Evolutionary conservation across 176 grass and related monocot genomes (phyloP), one percentile per base, ranked within the genome.

Genomic region (Leersia perrieri): DNA sequence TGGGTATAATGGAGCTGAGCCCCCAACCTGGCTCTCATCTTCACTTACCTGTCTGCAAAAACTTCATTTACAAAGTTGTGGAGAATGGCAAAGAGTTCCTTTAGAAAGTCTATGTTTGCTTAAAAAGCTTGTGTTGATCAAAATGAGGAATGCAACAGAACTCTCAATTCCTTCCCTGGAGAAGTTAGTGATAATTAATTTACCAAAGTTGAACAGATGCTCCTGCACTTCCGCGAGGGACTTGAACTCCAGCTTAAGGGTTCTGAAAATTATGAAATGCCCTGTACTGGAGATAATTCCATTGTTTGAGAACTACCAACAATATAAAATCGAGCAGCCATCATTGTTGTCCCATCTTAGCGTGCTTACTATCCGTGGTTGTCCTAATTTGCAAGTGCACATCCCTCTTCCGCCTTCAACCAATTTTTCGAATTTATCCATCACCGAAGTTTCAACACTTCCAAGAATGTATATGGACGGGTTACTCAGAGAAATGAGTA

Each of bases 131-230:
- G 49, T 6, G 42, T 42, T 84, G 15, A 45, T 60, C 23, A 89
- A 80, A 57, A 79, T 89, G 30, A n/a, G n/a, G n/a, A n/a, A n/a
- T n/a, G n/a, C n/a, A n/a, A n/a, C n/a, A n/a, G n/a, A 44, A 44
- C 12, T 44, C 12, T 3, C 41, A 44, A 15, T 44, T 44, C 41
- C 13, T 61, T 63, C 51, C 13, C 57, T 89, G 33, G 76, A 89
- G 60, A 70, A 89, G 40, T 32, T 89, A 29, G 68, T 80, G 38
- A 13, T 89, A 20, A 18, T 28, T 33, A 20, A 85, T 1, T 64
- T 89, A 77, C 82, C 81, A 22, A 81, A 33, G 9, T 63, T 89
- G 32, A n/a, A 81, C 68, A 85, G 20, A 81, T 89, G 82, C 23
- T 76, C 58, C 11, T 44, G 13, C 41, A 42, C 10, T 42, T 42